Base-by-base conservation (phyloP, 768 basidiomycete genomes). In the Hypsizygus marmoreus region DNA sequence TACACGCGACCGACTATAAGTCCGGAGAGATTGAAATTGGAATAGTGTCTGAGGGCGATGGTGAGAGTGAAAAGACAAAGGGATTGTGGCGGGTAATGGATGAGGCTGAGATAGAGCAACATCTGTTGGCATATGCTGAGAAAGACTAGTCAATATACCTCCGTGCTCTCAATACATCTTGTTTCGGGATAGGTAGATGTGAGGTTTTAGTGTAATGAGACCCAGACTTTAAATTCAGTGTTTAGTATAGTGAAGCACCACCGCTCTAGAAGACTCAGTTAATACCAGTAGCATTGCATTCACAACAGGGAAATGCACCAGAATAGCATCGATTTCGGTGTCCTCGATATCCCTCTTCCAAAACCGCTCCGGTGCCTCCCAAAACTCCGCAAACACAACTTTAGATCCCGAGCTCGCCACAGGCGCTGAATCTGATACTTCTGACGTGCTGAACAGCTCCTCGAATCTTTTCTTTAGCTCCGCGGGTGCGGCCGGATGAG, bases 1-100 rank as follows among this genome's bases (percentile, higher is more conserved):
- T 98, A 19, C 90, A 95, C 59, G 85, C 92, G 29, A 97, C 94
- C 2, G 97, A 99, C 64, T 97, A 93, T 74, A 99, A 98, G 68
- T 75, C 91, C 0, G 84, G 83, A 8, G 97, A 98, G 67, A 90
- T 98, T 58, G 97, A 99, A 67, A 91, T 99, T 54, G 95, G 93
- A 0, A 88, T 98, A 42, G 87, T 91, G 16, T 95, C 92, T 20
- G 76, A 76, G 1, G 77, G 79, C 26, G 76, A 82, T 6, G 87
- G 88, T 13, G 93, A 95, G 62, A 70, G 77, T 49, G 69, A 69
- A 48, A 88, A 91, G 73, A 82, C 78, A 29, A 72, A 77, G 51
- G 91, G 91, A 23, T 61, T 74, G 43, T 93, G 91, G 91, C 78
- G 91, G 25, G 84, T 88, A 34, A 81, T 93, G 82, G 72, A 68